Base-by-base conservation (phyloP, 208 protist genomes). In the Trypanosoma conorhini region DNA sequence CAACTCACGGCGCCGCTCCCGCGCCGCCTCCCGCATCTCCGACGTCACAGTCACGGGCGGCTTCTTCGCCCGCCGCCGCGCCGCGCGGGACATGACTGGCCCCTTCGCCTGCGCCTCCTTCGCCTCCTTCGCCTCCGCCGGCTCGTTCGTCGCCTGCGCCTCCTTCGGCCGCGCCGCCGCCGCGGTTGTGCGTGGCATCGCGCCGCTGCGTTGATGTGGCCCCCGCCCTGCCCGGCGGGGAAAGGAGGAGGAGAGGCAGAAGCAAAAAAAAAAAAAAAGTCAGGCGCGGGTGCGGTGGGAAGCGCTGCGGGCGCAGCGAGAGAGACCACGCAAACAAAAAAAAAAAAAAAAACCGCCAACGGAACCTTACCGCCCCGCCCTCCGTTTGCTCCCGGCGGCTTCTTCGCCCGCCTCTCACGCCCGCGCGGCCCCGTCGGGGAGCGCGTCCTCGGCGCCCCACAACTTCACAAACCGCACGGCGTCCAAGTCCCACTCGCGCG, bases 31-130 rank as follows among this genome's bases (percentile, higher is more conserved):
- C 70, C 85, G 86, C 92, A 97, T 95, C 70, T 91, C 79, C 1
- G 81, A 66, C 21, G 92, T 95, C 50, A 96, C 92, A 3, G 88
- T 65, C 54, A 92, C 78, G 28, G 52, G 76, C 28, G 85, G 80
- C 56, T 88, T 89, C 82, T 93, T 93, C 70, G 91, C 76, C 71
- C 75, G 82, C 1, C 92, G 85, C 21, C 92, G 81, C 66, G 90
- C 82, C 17, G 92, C 88, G 8, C 77, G 72, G 5, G 92, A 94
- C 85, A 96, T 91, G 54, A 94, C 81, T 1, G 64, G 72, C 31
- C 82, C 75, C 67, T 87, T 86, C 24, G 78, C 81, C 28, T 15
- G 35, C 19, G 78, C 81, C 28, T 15, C 28, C 19, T 61, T 63
- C 3, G 2, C 68, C 5, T 33, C 12, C 1, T 33, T 63, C 28